These are phyloP conservation scores for Leccinum fibrillosum DNA, from an alignment of 768 basidiomycete genomes.

Conservation along the genomic window DNA sequence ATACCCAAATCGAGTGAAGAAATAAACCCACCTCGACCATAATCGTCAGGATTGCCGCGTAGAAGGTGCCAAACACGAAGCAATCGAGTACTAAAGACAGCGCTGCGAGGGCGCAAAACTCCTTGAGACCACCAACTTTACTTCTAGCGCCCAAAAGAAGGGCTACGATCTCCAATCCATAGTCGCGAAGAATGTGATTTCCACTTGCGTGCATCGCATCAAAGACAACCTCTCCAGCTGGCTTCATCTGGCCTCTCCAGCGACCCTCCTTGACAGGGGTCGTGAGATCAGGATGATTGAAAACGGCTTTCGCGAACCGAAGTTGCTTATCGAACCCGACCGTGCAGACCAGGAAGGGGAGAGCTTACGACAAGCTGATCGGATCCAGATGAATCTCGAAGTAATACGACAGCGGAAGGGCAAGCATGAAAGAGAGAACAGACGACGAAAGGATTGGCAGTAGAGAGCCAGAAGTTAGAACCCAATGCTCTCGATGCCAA, in stretches of 20 bases:
- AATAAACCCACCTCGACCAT: constrained; percentile 82
- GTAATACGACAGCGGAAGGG: constrained; percentile 72
- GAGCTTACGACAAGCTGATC: constrained; percentile 88
- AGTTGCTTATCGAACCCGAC: constrained; percentile 98
- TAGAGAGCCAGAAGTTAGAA: constrained; percentile 61
- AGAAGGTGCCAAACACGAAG: constrained; percentile 83
- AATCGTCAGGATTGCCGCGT: constrained; percentile 83
- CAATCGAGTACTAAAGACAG: constrained; percentile 87
- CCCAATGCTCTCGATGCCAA: constrained; percentile 85
- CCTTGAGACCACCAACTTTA: constrained; percentile 83
- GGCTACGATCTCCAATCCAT: constrained; percentile 88
- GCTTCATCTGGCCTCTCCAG: constrained; percentile 53
- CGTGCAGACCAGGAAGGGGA: constrained; percentile 97
- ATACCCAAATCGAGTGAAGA: background rate
- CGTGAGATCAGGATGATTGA: constrained; percentile 69
- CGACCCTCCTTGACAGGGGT: constrained; percentile 37
- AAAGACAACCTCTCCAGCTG: constrained; percentile 80
- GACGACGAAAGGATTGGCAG: constrained; percentile 77
- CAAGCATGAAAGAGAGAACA: constrained; percentile 78
- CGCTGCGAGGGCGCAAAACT: constrained; percentile 94
- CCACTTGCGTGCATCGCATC: constrained; percentile 81
- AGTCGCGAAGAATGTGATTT: constrained; percentile 88
- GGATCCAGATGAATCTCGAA: constrained; percentile 89
- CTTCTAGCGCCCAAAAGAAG: constrained; percentile 63
- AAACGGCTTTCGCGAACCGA: constrained; percentile 84